Conservation (phyloP, 2,329 filamentous ascomycete genomes). For the Pyrenophora seminiperda region DNA sequence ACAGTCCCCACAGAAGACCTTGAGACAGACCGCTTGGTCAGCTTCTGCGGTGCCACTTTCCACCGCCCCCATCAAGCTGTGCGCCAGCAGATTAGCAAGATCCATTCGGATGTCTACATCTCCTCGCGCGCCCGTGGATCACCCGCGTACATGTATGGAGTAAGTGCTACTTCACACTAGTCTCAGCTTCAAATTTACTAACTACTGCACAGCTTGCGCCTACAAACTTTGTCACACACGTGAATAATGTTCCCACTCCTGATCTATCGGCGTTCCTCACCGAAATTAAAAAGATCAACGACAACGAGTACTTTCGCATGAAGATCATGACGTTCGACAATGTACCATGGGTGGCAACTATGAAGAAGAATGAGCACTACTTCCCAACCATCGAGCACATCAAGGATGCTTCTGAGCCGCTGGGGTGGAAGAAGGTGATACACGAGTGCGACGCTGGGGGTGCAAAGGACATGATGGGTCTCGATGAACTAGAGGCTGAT, state of each 20-base stretch:
- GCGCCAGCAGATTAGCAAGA: constrained; percentile 92
- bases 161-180: constrained; percentile 30
- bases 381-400: constrained; percentile 70
- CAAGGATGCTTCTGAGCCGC: constrained; percentile 58
- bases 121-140: constrained; percentile 66
- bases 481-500: constrained; percentile 38
- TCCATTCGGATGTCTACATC: constrained; percentile 96
- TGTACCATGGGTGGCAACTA: constrained; percentile 98
- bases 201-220: constrained; percentile 74
- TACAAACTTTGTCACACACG: constrained; percentile 96
- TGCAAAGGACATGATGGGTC: constrained; percentile 37
- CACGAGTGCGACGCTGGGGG: constrained; percentile 56
- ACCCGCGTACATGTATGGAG: constrained; percentile 44
- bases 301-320: constrained; percentile 97
- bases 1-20: constrained; percentile 89
- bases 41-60: constrained; percentile 92
- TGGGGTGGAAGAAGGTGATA: constrained; percentile 64
- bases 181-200: constrained; percentile 48
- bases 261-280: constrained; percentile 80
- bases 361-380: constrained; percentile 99
- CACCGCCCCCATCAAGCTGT: constrained; percentile 96
- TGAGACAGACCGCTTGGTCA: constrained; percentile 88
- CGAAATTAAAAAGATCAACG: constrained; percentile 84
- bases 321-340: constrained; percentile 99
- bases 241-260: constrained; percentile 85